Base-by-base conservation (phyloP, 169 alveolate genomes). In the Plasmodium cynomolgi region DNA sequence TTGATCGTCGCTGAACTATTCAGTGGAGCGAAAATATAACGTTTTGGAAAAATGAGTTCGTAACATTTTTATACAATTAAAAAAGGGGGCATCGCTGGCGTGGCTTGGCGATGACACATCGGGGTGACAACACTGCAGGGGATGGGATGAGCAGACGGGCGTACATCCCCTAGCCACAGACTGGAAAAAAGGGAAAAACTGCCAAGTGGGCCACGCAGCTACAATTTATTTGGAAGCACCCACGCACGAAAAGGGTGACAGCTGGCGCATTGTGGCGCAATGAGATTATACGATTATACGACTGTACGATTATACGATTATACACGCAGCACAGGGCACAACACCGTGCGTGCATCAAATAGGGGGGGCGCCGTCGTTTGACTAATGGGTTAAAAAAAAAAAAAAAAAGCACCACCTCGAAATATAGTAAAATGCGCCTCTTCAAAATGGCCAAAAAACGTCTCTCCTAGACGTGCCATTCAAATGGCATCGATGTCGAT, bases 401-500 rank as follows among this genome's bases (percentile, higher is more conserved):
- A 15, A 50, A 50, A 15, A 50, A 50, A 47, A 47, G 58, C 5
- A 47, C 20, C 62, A 50, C 62, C 23, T 2, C 26, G 26, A 50
- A 50, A 50, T 50, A 3, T 7, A 26, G 62, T 50, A 50, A 13
- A 47, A 62, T 13, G 20, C 17, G 13, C 77, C 37, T 62, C 11
- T 62, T 20, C 34, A 26, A 23, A 62, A 6, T 23, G 33, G 34
- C 34, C 34, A 62, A 62, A 62, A 50, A 15, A 50, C 2, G 23
- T 8, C 62, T 15, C 62, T 13, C 26, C 62, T 17, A 44, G 2
- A 50, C 8, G 31, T 47, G 7, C 37, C 44, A 9, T 20, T 88
- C 73, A 88, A 34, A 88, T 91, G 8, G 95, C 95, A 9, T 91
- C 95, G 26, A 91, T 91, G 44, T 91, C 95, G 2, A 81, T 83